Conservation (phyloP, 1,139 yeast genomes). For the Geotrichum citri-aurantii region DNA sequence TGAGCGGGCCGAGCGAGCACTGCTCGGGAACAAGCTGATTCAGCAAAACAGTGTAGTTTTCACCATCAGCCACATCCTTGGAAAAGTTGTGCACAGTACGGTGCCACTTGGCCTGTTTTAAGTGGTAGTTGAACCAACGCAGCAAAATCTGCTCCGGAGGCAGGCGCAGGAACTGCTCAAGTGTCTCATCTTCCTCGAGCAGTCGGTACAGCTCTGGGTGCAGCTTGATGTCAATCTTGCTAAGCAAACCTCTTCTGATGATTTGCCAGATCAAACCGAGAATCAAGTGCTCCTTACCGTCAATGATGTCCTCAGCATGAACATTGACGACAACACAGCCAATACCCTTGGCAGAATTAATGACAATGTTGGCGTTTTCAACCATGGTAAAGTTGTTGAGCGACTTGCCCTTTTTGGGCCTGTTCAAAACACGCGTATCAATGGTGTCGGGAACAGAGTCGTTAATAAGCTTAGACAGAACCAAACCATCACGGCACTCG, state of each 20-base stretch:
- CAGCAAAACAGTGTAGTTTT: slow-evolving; percentile 82
- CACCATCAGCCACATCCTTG: slow-evolving; percentile 88
- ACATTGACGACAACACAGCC: slow-evolving; percentile 98
- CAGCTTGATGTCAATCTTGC: slow-evolving; percentile 89
- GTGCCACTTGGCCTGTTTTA: slow-evolving; percentile 87
- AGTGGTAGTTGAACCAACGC: slow-evolving; percentile 96
- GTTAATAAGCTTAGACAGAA: slow-evolving; percentile 85
- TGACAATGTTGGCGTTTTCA: slow-evolving; percentile 95
- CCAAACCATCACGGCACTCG: slow-evolving; percentile 93
- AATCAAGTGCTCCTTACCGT: slow-evolving; percentile 93
- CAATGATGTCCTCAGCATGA: slow-evolving; percentile 94
- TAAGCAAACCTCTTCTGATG: slow-evolving; percentile 87
- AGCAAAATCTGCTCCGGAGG: slow-evolving; percentile 97
- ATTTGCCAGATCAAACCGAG: slow-evolving; percentile 98
- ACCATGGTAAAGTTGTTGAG: slow-evolving; percentile 92
- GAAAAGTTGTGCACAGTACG: slow-evolving; percentile 84
- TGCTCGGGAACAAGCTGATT: slow-evolving; percentile 80
- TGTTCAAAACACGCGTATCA: slow-evolving; percentile 92
- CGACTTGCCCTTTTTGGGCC: slow-evolving; percentile 75
- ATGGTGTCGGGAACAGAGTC: slow-evolving; percentile 98
- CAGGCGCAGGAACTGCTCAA: slow-evolving; percentile 89
- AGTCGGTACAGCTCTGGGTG: slow-evolving; percentile 96
- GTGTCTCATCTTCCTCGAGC: slow-evolving; percentile 92
- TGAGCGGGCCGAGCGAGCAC: slow-evolving; percentile 78
- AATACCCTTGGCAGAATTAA: slow-evolving; percentile 96